Percentiles rank a stretch among this genome's conserved stretches.
phyloP scores from a whole-genome alignment of 768 basidiomycete genomes.

The Fistulinella prunicolor region DNA sequence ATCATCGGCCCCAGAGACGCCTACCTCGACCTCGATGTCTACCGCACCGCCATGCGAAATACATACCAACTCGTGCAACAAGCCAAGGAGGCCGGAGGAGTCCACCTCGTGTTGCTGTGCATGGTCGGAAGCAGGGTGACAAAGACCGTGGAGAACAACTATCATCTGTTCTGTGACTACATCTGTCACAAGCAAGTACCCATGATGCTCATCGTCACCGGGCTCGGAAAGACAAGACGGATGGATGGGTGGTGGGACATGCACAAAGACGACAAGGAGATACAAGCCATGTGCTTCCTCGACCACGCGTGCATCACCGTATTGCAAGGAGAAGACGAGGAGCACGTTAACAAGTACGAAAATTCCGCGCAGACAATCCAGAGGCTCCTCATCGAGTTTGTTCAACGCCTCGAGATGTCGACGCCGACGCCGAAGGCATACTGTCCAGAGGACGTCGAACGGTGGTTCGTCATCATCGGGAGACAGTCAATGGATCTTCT shows the following conservation, averaged over 20 bases:
- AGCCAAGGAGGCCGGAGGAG: slow-evolving; percentile 26
- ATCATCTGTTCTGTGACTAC: slow-evolving; percentile 35
- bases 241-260: slow-evolving; percentile 36
- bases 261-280: slow-evolving; percentile 12
- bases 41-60: slow-evolving; percentile 21
- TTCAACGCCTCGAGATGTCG: neutral
- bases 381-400: slow-evolving; percentile 12
- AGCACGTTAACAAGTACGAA: slow-evolving; percentile 15
- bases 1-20: slow-evolving; percentile 32
- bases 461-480: slow-evolving; percentile 19
- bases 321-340: slow-evolving; percentile 17
- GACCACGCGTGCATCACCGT: slow-evolving; percentile 32
- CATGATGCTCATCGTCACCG: slow-evolving; percentile 36
- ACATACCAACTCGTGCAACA: slow-evolving; percentile 28
- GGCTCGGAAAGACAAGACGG: slow-evolving; percentile 32
- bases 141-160: slow-evolving; percentile 33
- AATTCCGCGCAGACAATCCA: slow-evolving; percentile 14
- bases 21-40: slow-evolving; percentile 18
- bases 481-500: slow-evolving; percentile 16
- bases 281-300: slow-evolving; percentile 10
- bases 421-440: neutral
- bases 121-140: slow-evolving; percentile 39
- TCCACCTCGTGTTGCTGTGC: slow-evolving; percentile 40
- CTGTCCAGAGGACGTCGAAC: slow-evolving; percentile 5
- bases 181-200: slow-evolving; percentile 37